Evolutionary conservation across 129 eudicot species (phyloP), one percentile per base, ranked within the genome.

Genomic region (Lactuca sativa): DNA sequence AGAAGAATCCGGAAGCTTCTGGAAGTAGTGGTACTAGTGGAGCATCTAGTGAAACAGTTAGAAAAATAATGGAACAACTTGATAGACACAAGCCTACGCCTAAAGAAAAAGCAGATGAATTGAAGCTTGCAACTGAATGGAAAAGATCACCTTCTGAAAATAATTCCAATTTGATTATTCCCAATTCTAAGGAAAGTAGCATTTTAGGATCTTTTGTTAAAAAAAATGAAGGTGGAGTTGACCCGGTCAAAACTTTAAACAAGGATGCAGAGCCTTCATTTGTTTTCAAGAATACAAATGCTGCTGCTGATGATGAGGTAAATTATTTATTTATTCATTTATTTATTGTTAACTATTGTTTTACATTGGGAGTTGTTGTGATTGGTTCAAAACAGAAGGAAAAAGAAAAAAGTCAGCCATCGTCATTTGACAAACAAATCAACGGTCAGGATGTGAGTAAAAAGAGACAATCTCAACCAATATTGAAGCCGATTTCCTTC

Each of bases 81-180:
- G 98, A 84, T 49, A 83, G 87, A 64, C 85, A 65, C 80, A 82
- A 80, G 58, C 91, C 96, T 16, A 84, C 95, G n/a, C 95, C 96
- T 63, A 81, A 79, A 75, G 91, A 92, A 55, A 85, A 77, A 73
- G 90, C 86, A 77, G 86, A 81, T 63, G 98, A 92, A 65, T 62
- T 86, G 74, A 86, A 82, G 83, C 67, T 77, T 56, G 95, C 86
- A 7, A 82, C 83, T 32, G 75, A 78, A 73, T 83, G 96, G 95
- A 83, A 80, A 79, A 84, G 61, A 53, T 64, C 82, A 17, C 47
- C 95, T 53, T 55, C 86, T 41, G 78, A 74, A 65, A 74, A 71
- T 49, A 48, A 71, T 40, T 33, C 70, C 58, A 78, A 43, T 54
- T 55, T 76, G 49, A 7, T 44, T 41, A 25, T 25, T 25, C 30